Conservation (phyloP, 352 stramenopile species). For the Phytopythium delawarense region DNA sequence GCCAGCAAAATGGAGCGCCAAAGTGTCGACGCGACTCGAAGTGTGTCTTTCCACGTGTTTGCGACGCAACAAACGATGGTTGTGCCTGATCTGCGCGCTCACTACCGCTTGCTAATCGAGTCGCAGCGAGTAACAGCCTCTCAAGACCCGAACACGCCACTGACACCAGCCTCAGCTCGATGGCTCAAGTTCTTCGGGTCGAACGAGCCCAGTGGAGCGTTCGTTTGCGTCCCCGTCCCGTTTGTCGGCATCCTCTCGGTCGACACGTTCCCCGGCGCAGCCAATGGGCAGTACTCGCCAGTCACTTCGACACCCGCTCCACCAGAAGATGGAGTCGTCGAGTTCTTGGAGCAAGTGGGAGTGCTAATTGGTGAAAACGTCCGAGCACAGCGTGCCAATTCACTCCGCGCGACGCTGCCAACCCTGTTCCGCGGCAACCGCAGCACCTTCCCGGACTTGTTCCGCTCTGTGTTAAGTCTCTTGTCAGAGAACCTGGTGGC, state of each 20-base stretch:
- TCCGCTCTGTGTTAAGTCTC: slow-evolving; percentile 25
- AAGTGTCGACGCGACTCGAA: slow-evolving; percentile 29
- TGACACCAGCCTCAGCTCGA: background rate
- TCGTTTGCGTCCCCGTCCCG: slow-evolving; percentile 68
- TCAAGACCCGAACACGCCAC: background rate
- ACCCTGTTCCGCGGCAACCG: slow-evolving; percentile 59
- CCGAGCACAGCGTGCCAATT: slow-evolving; percentile 21
- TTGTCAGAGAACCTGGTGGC: slow-evolving; percentile 41
- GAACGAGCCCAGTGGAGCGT: slow-evolving; percentile 20
- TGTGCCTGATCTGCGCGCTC: slow-evolving; percentile 37
- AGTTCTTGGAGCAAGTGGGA: slow-evolving; percentile 40
- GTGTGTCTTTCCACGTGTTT: slow-evolving; percentile 52
- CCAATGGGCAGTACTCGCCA: slow-evolving; percentile 38
- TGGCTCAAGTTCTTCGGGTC: slow-evolving; percentile 29
- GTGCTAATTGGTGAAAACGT: slow-evolving; percentile 47
- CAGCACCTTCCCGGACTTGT: slow-evolving; percentile 35
- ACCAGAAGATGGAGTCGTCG: slow-evolving; percentile 55
- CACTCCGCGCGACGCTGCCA: slow-evolving; percentile 15
- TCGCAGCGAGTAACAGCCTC: background rate
- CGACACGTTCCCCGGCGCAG: slow-evolving; percentile 60
- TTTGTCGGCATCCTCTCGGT: slow-evolving; percentile 63
- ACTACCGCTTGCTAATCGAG: slow-evolving; percentile 8
- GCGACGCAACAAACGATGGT: slow-evolving; percentile 39
- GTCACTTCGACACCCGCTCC: slow-evolving; percentile 9
- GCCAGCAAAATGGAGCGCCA: slow-evolving; percentile 50